phyloP scores from a whole-genome alignment of 306 rosid species.

The Aeschynomene evenia region DNA sequence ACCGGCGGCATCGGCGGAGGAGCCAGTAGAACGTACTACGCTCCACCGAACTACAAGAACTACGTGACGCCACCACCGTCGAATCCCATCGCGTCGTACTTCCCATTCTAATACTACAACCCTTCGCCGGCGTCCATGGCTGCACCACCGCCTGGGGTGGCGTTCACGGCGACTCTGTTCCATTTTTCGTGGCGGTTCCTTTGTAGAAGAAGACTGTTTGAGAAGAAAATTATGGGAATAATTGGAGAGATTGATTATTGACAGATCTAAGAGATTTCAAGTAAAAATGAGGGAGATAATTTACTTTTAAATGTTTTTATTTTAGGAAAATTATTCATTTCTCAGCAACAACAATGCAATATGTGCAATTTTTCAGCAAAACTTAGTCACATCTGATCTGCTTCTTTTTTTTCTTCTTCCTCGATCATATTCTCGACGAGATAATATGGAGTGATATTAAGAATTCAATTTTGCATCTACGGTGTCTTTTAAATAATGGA shows the following conservation, averaged over 20 bases:
- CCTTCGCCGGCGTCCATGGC: constrained; percentile 70
- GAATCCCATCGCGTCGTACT: constrained; percentile 90
- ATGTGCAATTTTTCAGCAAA: no score
- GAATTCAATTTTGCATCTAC: no score
- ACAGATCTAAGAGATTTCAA: constrained; percentile 54
- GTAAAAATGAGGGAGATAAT: no score
- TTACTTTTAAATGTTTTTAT: no score
- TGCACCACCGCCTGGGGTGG: constrained; percentile 19
- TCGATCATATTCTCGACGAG: no score
- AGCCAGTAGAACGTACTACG: constrained; percentile 40
- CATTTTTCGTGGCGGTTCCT: constrained; percentile 38
- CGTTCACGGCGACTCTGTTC: constrained; percentile 11
- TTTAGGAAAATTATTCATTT: no score
- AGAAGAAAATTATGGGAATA: constrained; percentile 32
- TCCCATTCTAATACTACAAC: constrained; percentile 70
- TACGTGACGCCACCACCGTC: constrained; percentile 85
- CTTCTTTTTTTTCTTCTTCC: no score
- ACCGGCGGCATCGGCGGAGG: constrained; percentile 37
- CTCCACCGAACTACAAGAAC: constrained; percentile 52
- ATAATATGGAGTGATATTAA: no score
- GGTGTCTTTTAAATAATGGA: no score
- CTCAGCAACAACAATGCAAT: no score
- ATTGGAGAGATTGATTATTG: constrained; percentile 47
- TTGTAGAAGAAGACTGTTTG: constrained; percentile 36
- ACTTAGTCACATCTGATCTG: no score